phyloP scores from a whole-genome alignment of 768 basidiomycete species.

The Hygrocybe punicea region DNA sequence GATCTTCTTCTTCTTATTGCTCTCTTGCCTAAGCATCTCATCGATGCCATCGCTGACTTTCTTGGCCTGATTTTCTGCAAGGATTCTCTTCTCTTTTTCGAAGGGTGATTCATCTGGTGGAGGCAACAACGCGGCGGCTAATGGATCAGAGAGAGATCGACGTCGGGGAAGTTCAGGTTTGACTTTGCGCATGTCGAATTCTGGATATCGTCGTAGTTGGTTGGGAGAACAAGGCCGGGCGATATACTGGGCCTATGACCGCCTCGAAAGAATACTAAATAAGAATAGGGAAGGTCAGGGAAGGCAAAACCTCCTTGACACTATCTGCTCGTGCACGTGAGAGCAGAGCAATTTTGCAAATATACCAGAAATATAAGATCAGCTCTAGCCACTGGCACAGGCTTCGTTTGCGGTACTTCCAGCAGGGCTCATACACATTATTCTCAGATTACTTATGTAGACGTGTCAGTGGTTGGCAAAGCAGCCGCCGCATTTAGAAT shows the following conservation, averaged over 20 bases:
- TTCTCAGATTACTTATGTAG: no score
- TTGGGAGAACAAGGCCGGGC: not conserved
- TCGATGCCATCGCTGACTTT: constrained; percentile 75
- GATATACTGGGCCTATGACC: not conserved
- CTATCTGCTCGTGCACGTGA: not conserved
- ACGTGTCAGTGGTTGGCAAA: no score
- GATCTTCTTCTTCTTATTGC: constrained; percentile 54
- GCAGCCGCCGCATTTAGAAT: no score
- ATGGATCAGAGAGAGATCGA: constrained; percentile 61
- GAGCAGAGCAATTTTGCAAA: no score
- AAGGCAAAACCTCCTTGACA: not conserved
- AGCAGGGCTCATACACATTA: no score
- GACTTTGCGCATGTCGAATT: not conserved
- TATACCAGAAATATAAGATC: no score
- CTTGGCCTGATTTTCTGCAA: constrained; percentile 67
- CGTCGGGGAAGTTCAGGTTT: constrained; percentile 25
- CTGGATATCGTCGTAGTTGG: not conserved
- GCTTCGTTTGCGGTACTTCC: no score
- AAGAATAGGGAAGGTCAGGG: not conserved
- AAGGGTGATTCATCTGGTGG: constrained; percentile 68
- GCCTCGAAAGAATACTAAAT: not conserved
- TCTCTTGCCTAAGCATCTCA: constrained; percentile 68
- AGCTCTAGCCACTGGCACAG: no score
- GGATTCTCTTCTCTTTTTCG: constrained; percentile 62
- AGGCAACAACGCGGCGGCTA: constrained; percentile 62